These are phyloP conservation scores for Elymus sibiricus DNA, from an alignment of 176 grass and related monocot species.

Conservation along the genomic window DNA sequence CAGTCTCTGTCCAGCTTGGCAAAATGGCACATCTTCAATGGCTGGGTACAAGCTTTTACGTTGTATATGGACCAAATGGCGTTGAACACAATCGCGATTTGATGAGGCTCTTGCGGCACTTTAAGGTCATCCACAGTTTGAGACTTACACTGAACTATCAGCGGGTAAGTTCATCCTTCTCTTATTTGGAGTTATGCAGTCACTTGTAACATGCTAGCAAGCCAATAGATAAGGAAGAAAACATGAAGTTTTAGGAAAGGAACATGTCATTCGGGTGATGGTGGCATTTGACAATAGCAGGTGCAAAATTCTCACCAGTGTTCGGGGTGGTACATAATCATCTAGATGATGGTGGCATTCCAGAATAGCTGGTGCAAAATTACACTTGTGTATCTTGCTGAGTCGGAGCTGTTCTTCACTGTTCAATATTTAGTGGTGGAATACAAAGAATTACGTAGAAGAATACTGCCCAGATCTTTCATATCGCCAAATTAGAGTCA, in stretches of 20 bases:
- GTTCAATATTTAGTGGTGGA: too few relatives aligned
- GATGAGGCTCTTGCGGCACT: neutral
- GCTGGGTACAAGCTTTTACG: neutral
- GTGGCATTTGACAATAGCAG: too few relatives aligned
- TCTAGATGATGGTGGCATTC: neutral
- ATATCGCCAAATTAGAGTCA: too few relatives aligned
- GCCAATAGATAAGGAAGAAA: neutral
- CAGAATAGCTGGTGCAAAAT: neutral
- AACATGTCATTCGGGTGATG: neutral
- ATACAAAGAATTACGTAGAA: too few relatives aligned
- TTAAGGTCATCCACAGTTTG: neutral
- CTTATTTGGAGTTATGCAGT: neutral
- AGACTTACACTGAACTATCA: neutral
- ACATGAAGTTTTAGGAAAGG: neutral
- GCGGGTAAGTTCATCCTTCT: slow-evolving; percentile 9
- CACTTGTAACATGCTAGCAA: neutral
- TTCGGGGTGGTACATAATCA: neutral
- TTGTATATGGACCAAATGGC: neutral
- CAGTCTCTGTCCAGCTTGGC: slow-evolving; percentile 6
- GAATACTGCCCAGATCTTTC: too few relatives aligned
- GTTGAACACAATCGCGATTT: neutral
- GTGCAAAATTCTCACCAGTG: neutral
- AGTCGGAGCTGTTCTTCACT: neutral
- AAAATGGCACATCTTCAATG: neutral
- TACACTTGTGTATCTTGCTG: neutral